These are phyloP conservation scores for Davidsoniella eucalypti DNA, from an alignment of 2,329 filamentous ascomycete species.

Conservation along the genomic window DNA sequence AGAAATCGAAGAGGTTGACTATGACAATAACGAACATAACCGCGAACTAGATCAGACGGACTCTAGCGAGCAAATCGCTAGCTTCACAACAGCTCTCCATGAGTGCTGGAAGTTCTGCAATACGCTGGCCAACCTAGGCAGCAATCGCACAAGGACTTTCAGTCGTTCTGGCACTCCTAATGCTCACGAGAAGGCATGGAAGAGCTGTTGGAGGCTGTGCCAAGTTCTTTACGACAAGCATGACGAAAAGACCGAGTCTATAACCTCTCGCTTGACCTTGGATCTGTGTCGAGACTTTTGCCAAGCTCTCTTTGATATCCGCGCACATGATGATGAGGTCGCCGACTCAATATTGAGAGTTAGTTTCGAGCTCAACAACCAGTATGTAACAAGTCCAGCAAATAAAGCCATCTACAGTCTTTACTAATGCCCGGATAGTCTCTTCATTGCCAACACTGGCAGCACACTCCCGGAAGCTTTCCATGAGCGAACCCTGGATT, in stretches of 20 bases:
- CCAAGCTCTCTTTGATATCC: slow-evolving; percentile 75
- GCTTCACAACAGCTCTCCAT: slow-evolving; percentile 59
- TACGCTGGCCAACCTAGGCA: slow-evolving; percentile 70
- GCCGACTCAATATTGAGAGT: slow-evolving; percentile 78
- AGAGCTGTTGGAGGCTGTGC: slow-evolving; percentile 83
- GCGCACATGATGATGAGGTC: slow-evolving; percentile 58
- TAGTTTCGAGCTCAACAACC: slow-evolving; percentile 89
- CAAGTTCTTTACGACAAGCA: slow-evolving; percentile 73
- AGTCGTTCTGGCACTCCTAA: slow-evolving; percentile 57
- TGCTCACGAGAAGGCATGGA: slow-evolving; percentile 78
- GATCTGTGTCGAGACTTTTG: slow-evolving; percentile 87
- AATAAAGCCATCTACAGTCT: not conserved
- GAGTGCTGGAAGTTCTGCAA: slow-evolving; percentile 95
- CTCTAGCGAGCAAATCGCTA: slow-evolving; percentile 40
- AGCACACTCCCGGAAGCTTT: slow-evolving; percentile 71
- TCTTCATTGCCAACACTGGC: slow-evolving; percentile 78
- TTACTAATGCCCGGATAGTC: slow-evolving; percentile 22
- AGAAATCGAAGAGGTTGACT: slow-evolving; percentile 33
- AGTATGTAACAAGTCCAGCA: slow-evolving; percentile 31
- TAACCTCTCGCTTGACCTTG: slow-evolving; percentile 52
- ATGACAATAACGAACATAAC: slow-evolving; percentile 36
- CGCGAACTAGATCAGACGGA: slow-evolving; percentile 13
- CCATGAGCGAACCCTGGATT: slow-evolving; percentile 76
- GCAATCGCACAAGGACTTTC: slow-evolving; percentile 62
- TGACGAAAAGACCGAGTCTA: slow-evolving; percentile 50